Evolutionary conservation across 345 rosid species (phyloP), one percentile per base, ranked within the genome.

Genomic region (Psidium friedrichsthalianum): DNA sequence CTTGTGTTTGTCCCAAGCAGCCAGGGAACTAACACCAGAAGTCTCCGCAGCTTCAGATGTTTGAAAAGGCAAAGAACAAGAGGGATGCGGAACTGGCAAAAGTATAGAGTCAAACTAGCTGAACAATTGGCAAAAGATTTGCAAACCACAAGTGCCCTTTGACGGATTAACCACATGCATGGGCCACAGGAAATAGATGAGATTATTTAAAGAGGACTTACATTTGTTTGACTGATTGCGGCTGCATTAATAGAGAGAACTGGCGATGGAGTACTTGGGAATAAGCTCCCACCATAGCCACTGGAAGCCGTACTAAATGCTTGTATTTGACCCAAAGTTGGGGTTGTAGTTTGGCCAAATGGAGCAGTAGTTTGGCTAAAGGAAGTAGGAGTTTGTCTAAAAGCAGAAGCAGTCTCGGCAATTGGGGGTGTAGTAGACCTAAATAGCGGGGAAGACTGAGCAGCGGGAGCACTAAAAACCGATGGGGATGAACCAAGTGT

Each of bases 401-500:
- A 53, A 14, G 56, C 56, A 88, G 95, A 90, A 53, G 91, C 90
- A 78, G 97, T 87, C 92, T 92, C 95, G 54, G 91, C 93, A 83
- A 87, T 61, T 47, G 91, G 69, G 49, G 94, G 88, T 47, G 88
- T 51, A 36, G 87, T 87, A 47, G 98, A 86, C 85, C 84, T 88
- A 87, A 93, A 95, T 85, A 93, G 86, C 11, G 92, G 88, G 86
- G 96, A 85, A 44, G 96, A 78, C 87, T 92, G 99, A 56, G 91
- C 93, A 84, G 89, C 88, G 82, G 91, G 84, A 61, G 94, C 86
- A 86, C 85, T 83, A 87, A 93, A 92, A 82, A 90, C 85, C 78
- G 94, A 91, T 83, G 98, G 85, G 40, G 95, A 86, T 80, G 98
- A 88, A 84, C 92, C 92, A 88, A 95, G 93, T 42, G 90, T 83